Base-by-base conservation (phyloP, 2,329 filamentous ascomycete genomes). In the Calonectria naviculata region DNA sequence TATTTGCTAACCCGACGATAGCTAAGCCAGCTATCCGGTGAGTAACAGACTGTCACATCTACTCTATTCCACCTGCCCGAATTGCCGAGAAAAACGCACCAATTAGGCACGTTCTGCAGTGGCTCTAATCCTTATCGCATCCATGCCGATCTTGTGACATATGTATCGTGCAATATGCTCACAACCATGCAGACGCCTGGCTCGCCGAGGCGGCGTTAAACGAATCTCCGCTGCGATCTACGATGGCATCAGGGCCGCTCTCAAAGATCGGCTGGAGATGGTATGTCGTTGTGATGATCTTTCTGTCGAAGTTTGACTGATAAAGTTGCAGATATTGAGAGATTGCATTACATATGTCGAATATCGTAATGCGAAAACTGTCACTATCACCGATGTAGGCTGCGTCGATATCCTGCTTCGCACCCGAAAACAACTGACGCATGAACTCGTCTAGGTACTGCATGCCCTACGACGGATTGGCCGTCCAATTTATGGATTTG, bases 191-290 rank as follows among this genome's bases (percentile, higher is more conserved):
- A 92, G 93, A 74, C 91, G 93, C 46, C 83, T 96, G 0, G 94
- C 94, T 1, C 89, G 94, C 7, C 90, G 94, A 8, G 94, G 93
- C 1, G 94, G 94, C 0, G 92, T 96, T 0, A 95, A 95, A 79
- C 86, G 93, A 0, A 94, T 95, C 10, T 92, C 91, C 0, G 88
- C 79, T 0, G 74, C 54, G 0, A 92, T 95, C 3, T 95, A 95
- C 76, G 85, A 91, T 0, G 91, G 93, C 0, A 81, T 87, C 0
- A 85, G 94, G 0, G 21, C 5, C 0, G 89, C 85, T 0, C 64
- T 95, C 1, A 89, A 86, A 26, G 71, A 76, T 0, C 84, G 87
- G 0, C 81, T 95, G 0, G 74, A 83, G 6, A 73, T 74, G 31
- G 90, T 92, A 83, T 38, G 52, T 3, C 12, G 3, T 12, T 24